A percentile compares a stretch with the other conserved stretches of the same genome.
phyloP scores from a whole-genome alignment of 2,329 filamentous ascomycete genomes.

The Emmonsia crescens region DNA sequence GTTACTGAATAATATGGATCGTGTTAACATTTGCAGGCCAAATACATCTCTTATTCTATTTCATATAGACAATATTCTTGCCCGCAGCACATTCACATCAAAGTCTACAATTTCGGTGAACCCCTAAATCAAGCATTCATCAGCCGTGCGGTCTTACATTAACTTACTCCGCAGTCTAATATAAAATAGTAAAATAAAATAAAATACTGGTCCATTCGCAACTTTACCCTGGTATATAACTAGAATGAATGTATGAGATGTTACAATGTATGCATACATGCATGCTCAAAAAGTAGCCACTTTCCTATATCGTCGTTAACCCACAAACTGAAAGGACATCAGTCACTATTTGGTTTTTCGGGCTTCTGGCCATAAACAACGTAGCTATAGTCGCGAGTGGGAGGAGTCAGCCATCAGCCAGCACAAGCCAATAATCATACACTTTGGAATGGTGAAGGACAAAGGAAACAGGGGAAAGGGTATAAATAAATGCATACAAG shows the following conservation, averaged over 20 bases:
- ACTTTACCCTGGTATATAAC: not conserved
- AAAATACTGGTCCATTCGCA: not conserved
- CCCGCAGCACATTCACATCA: not conserved
- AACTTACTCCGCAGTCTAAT: not conserved
- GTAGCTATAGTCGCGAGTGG: not conserved
- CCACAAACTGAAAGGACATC: not conserved
- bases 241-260: not conserved
- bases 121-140: not conserved
- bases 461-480: not conserved
- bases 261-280: not conserved
- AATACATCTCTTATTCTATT: not conserved
- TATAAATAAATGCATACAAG: slow-evolving; percentile 1
- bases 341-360: not conserved
- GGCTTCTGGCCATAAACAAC: slow-evolving; percentile 6
- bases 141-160: not conserved
- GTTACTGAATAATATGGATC: not conserved
- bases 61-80: too few species aligned
- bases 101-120: not conserved
- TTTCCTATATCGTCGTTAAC: not conserved
- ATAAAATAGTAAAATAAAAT: not conserved
- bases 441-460: not conserved
- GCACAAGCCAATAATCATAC: not conserved
- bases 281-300: not conserved
- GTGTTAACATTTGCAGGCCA: too few species aligned
- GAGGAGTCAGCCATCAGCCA: not conserved